Evolutionary conservation across 1,284 basidiomycete species (phyloP), one percentile per base, ranked within the genome.

Genomic region (Rhodotorula sp.): DNA sequence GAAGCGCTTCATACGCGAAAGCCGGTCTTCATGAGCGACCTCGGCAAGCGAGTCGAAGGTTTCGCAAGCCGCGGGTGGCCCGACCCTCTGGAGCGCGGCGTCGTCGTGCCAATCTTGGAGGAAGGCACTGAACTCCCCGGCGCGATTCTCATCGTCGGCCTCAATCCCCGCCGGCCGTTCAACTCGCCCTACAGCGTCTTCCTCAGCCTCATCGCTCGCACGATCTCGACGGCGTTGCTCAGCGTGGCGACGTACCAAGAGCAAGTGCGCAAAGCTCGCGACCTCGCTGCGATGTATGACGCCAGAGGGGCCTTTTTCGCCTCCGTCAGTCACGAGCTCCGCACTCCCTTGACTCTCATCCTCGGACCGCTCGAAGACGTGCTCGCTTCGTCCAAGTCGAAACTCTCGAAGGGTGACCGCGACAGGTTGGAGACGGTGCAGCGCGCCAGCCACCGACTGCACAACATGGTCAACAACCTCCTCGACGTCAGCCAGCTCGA

Each of bases 291-390:
- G 3, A 75, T 84, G 15, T 81, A 83, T 52, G 72, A 80, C 28
- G 81, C 82, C 2, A 81, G 81, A 54, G 74, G 74, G 47, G 62
- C 71, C 45, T 73, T 70, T 60, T 74, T 72, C 62, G 31, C 56
- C 16, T 58, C 58, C 48, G n/a, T 64, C 21, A 38, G 31, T 21
- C 63, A 64, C 34, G 63, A 64, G 34, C 48, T 64, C 14, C 68
- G 81, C 7, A 83, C 82, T 8, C 82, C 83, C 0, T 72, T 83
- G 4, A 81, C 81, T 0, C 74, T 84, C 8, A 80, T 83, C n/a
- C 56, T 77, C 19, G 76, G 72, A 0, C 78, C 78, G 5, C 61
- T 78, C 49, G 70, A 71, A n/a, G 77, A 78, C 31, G 62, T 78
- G 5, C 52, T 76, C 21, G n/a, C 79, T 5, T 45, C 55, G 1